Evolutionary conservation across 345 rosid species (phyloP).

Genomic region (Populus alba): DNA sequence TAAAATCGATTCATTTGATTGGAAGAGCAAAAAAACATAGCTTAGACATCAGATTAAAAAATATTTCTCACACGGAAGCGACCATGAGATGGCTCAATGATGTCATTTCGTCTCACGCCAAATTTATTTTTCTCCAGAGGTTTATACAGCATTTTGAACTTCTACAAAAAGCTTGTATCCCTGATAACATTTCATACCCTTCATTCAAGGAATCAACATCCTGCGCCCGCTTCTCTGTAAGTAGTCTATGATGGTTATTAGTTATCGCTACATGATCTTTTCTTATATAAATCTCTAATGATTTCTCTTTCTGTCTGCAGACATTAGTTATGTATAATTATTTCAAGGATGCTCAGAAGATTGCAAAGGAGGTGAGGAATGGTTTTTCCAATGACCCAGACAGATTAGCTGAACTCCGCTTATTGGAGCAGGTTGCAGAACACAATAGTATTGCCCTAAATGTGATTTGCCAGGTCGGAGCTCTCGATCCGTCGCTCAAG

Average conservation of each 20-base stretch:
- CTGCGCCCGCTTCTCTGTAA: slow-evolving; percentile 70
- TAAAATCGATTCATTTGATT: neutral
- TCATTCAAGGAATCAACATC: slow-evolving; percentile 72
- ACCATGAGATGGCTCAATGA: neutral
- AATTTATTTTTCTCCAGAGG: slow-evolving; percentile 47
- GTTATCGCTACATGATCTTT: neutral
- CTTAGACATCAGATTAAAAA: neutral
- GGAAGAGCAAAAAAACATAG: neutral
- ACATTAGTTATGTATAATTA: slow-evolving; percentile 57
- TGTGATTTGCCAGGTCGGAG: slow-evolving; percentile 53
- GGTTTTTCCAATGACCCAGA: slow-evolving; percentile 69
- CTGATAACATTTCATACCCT: slow-evolving; percentile 65
- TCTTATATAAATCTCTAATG: neutral
- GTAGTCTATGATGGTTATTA: slow-evolving; percentile 21
- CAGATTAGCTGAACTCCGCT: slow-evolving; percentile 62
- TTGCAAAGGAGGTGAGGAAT: slow-evolving; percentile 73
- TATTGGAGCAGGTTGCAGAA: slow-evolving; percentile 88
- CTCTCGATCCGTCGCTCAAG: slow-evolving; percentile 71
- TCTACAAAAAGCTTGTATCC: slow-evolving; percentile 86
- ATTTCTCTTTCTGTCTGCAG: slow-evolving; percentile 31
- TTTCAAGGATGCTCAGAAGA: slow-evolving; percentile 86
- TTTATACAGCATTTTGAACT: slow-evolving; percentile 92
- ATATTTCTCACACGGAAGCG: neutral
- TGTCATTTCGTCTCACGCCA: slow-evolving; percentile 6
- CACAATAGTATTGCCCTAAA: slow-evolving; percentile 77